Conservation (phyloP, 257 asterid species). For the Penstemon davidsonii region DNA sequence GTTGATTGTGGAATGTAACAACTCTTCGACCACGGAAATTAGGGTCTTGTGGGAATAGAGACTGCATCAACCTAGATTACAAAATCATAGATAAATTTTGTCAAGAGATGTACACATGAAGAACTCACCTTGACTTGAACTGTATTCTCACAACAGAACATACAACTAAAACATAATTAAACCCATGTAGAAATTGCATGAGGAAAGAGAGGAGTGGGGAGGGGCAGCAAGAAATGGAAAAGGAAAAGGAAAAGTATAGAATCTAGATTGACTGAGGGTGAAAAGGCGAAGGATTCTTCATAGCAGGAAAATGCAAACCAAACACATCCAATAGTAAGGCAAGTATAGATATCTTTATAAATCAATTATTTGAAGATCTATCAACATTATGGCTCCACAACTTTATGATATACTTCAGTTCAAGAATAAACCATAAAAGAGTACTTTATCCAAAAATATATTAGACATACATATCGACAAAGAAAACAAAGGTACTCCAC, state of each 20-base stretch:
- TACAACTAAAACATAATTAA: background rate
- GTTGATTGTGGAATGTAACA: conserved; percentile 94
- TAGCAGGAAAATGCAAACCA: background rate
- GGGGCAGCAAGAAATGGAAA: background rate
- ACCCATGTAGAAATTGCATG: background rate
- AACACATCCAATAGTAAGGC: background rate
- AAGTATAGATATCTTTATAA: background rate
- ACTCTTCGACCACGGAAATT: conserved; percentile 87
- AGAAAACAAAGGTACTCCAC: background rate
- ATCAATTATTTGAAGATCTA: background rate
- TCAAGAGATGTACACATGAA: conserved; percentile 4
- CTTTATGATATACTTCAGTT: background rate
- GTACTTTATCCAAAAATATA: background rate
- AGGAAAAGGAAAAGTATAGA: background rate
- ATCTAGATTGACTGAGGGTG: too few species aligned
- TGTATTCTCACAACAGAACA: background rate
- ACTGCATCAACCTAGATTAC: conserved; percentile 64
- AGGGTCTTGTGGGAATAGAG: conserved; percentile 93
- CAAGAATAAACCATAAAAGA: background rate
- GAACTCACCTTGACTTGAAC: background rate
- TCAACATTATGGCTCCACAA: background rate
- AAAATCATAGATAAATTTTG: conserved; percentile 8
- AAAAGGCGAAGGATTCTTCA: background rate
- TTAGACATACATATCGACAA: background rate
- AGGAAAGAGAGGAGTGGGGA: background rate